Conservation (phyloP, 1,139 yeast genomes). For the Debaryomyces robertsiae region DNA sequence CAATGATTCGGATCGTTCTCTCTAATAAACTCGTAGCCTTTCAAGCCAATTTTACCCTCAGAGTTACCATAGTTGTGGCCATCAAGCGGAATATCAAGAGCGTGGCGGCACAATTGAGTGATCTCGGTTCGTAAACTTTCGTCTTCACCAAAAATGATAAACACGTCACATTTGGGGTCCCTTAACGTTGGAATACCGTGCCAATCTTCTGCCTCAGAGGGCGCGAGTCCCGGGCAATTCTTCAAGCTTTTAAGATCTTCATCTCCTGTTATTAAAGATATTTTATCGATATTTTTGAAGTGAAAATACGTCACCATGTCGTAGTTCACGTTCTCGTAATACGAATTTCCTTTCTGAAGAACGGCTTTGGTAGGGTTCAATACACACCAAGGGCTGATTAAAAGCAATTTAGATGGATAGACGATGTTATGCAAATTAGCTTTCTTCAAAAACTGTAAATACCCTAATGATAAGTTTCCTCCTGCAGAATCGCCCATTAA, state of each 20-base stretch:
- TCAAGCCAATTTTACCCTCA: slow-evolving; percentile 22
- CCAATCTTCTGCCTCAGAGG: slow-evolving; percentile 35
- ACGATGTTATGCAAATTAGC: slow-evolving; percentile 14
- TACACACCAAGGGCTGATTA: slow-evolving; percentile 45
- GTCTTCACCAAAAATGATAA: slow-evolving; percentile 45
- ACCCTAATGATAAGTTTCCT: slow-evolving; percentile 37
- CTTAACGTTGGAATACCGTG: slow-evolving; percentile 33
- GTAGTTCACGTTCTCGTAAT: slow-evolving; percentile 31
- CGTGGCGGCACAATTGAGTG: slow-evolving; percentile 37
- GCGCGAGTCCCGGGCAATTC: slow-evolving; percentile 21
- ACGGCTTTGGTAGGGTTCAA: slow-evolving; percentile 18
- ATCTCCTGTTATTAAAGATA: slow-evolving; percentile 16
- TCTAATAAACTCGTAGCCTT: slow-evolving; percentile 22
- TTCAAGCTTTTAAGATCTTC: slow-evolving; percentile 12
- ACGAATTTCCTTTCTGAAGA: slow-evolving; percentile 35
- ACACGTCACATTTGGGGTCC: slow-evolving; percentile 28
- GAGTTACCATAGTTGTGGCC: slow-evolving; percentile 30
- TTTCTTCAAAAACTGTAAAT: slow-evolving; percentile 30
- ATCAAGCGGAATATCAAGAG: slow-evolving; percentile 31
- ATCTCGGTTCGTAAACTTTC: slow-evolving; percentile 48
- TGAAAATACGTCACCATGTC: slow-evolving; percentile 32
- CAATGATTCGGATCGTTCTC: slow-evolving; percentile 17
- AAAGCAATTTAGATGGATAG: slow-evolving; percentile 35
- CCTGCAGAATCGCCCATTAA: slow-evolving; percentile 49
- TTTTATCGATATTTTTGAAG: slow-evolving; percentile 10